A percentile compares a stretch with the other conserved stretches of the same genome.
phyloP scores from a whole-genome alignment of 345 rosid genomes.

The Arabidopsis suecica region DNA sequence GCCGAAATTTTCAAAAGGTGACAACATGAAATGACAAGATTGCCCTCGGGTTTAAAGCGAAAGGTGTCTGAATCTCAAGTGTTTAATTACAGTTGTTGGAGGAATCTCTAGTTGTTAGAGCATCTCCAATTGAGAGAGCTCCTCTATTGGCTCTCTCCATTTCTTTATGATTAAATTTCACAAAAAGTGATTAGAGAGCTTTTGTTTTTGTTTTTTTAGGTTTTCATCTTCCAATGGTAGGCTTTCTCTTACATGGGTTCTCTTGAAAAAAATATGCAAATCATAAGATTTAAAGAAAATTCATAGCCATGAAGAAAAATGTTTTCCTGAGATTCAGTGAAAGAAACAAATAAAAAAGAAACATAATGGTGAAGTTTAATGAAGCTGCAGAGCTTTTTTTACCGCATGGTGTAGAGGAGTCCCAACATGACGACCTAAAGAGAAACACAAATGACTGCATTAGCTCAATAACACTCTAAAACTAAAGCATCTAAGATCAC shows the following conservation, averaged over 20 bases:
- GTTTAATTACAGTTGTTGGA: slow-evolving; percentile 16
- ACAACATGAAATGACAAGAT: slow-evolving; percentile 10
- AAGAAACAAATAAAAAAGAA: background rate
- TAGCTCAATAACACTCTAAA: slow-evolving; percentile 7
- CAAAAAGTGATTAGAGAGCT: too few species aligned
- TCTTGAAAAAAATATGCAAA: slow-evolving; percentile 38
- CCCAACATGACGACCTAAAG: slow-evolving; percentile 80
- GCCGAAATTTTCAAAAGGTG: slow-evolving; percentile 35
- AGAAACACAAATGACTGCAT: background rate
- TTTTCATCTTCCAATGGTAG: too few species aligned
- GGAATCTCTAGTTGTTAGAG: slow-evolving; percentile 2
- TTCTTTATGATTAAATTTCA: too few species aligned
- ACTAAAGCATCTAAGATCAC: slow-evolving; percentile 19
- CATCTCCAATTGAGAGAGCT: too few species aligned
- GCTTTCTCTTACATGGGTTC: too few species aligned
- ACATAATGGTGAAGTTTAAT: background rate
- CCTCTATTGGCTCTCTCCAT: too few species aligned
- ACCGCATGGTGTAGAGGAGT: slow-evolving; percentile 99
- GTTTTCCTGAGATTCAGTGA: slow-evolving; percentile 1
- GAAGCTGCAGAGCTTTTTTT: slow-evolving; percentile 82
- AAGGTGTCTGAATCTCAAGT: slow-evolving; percentile 15
- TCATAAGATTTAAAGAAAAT: slow-evolving; percentile 12
- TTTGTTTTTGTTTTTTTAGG: too few species aligned
- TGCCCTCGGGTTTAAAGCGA: slow-evolving; percentile 10
- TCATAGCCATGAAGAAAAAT: background rate